A percentile compares a stretch with the other conserved stretches of the same genome.
phyloP scores from a whole-genome alignment of 768 basidiomycete species.

The Xerocomus potaroensis region DNA sequence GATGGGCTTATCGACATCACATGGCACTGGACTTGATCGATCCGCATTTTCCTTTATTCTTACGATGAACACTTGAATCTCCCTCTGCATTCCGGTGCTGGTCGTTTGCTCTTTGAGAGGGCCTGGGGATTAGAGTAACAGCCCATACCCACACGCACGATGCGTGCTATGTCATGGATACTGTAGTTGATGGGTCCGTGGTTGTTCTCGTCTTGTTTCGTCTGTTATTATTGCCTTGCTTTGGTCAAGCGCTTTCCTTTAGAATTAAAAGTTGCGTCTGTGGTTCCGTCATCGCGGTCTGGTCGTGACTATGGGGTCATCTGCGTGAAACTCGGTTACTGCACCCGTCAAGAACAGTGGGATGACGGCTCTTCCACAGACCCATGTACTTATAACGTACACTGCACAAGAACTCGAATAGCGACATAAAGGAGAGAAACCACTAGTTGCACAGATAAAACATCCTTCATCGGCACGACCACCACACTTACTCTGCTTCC shows the following conservation, averaged over 20 bases:
- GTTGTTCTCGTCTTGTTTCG: constrained; percentile 1
- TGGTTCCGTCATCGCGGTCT: too few relatives aligned
- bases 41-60: constrained; percentile 21
- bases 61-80: constrained; percentile 11
- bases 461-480: too few relatives aligned
- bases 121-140: constrained; percentile 17
- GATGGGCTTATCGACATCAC: constrained; percentile 52
- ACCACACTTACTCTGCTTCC: too few relatives aligned
- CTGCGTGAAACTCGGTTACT: too few relatives aligned
- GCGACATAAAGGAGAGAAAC: too few relatives aligned
- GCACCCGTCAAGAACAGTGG: too few relatives aligned
- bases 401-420: too few relatives aligned
- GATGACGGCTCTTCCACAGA: too few relatives aligned
- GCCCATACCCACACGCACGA: constrained; percentile 15
- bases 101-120: constrained; percentile 25
- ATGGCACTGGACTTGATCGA: constrained; percentile 42
- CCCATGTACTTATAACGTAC: too few relatives aligned
- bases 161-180: constrained; percentile 23
- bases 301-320: too few relatives aligned
- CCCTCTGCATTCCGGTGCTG: constrained; percentile 6
- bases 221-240: constrained; percentile 28
- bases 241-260: constrained; percentile 31
- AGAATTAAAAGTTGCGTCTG: constrained; percentile 8
- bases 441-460: too few relatives aligned
- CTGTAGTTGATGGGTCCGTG: constrained; percentile 28